A percentile compares a stretch with the other conserved stretches of the same genome.
phyloP scores from a whole-genome alignment of 2,329 filamentous ascomycete genomes.

The Aspergillus sp. region DNA sequence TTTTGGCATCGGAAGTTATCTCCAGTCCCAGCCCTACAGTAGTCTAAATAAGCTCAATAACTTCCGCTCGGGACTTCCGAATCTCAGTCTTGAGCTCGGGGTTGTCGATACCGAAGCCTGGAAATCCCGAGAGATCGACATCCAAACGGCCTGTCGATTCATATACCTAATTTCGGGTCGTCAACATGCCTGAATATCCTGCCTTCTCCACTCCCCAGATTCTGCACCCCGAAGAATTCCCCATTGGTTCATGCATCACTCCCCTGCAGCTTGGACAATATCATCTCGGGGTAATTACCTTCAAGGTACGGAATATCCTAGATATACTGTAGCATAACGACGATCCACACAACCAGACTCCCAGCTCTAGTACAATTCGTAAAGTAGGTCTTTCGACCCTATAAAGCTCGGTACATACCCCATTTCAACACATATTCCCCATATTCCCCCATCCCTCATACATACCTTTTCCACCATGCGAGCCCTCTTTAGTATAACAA shows the following conservation, averaged over 20 bases:
- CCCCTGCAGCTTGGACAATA: not conserved
- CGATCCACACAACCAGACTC: no score
- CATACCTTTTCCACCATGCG: not conserved
- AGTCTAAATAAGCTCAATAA: no score
- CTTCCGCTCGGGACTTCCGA: not conserved
- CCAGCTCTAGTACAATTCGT: no score
- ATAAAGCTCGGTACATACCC: no score
- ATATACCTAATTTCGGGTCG: not conserved
- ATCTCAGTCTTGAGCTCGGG: not conserved
- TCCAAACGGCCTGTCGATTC: not conserved
- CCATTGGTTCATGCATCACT: not conserved
- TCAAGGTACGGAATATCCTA: no score
- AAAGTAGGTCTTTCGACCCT: no score
- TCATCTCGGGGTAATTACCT: not conserved
- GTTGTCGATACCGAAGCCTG: not conserved
- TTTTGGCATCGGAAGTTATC: not conserved
- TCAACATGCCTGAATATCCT: not conserved
- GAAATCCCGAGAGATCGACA: constrained; percentile 1
- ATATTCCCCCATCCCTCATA: not conserved
- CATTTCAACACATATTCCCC: no score
- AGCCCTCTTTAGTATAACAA: not conserved
- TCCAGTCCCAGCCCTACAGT: no score
- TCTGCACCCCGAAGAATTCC: not conserved
- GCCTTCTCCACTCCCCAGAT: not conserved
- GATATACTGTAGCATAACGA: no score